Conservation (phyloP, 2,329 filamentous ascomycete genomes). For the Rutstroemia sp. region DNA sequence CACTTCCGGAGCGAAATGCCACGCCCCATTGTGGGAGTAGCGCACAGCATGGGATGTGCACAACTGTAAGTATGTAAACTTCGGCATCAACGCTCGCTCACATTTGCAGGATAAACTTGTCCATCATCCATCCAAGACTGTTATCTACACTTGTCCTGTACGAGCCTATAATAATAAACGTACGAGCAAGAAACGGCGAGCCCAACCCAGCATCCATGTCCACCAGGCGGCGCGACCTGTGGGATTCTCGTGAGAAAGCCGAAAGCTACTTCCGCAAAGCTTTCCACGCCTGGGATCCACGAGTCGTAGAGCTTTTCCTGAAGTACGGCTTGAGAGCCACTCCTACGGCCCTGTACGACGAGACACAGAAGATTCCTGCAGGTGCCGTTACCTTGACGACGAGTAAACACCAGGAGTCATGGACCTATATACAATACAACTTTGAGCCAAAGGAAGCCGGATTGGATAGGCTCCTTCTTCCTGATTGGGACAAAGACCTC, state of each 20-base stretch:
- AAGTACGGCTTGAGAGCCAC: slow-evolving; percentile 66
- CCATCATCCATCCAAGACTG: neutral
- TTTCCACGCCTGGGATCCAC: slow-evolving; percentile 42
- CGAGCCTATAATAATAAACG: no score
- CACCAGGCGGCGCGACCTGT: no score
- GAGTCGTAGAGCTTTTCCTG: slow-evolving; percentile 70
- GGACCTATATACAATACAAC: slow-evolving; percentile 62
- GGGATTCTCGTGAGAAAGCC: no score
- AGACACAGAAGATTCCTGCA: slow-evolving; percentile 9
- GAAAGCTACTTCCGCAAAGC: no score
- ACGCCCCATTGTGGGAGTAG: slow-evolving; percentile 71
- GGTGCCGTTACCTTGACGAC: slow-evolving; percentile 60
- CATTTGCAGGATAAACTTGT: neutral
- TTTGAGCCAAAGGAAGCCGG: slow-evolving; percentile 41
- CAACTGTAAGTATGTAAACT: slow-evolving; percentile 50
- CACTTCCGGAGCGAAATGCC: slow-evolving; percentile 72
- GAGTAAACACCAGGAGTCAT: slow-evolving; percentile 80
- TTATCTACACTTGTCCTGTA: slow-evolving; percentile 44
- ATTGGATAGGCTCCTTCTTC: slow-evolving; percentile 17
- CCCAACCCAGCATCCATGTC: no score
- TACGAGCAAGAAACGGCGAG: no score
- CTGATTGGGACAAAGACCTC: slow-evolving; percentile 18
- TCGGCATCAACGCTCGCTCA: no score
- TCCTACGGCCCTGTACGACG: slow-evolving; percentile 50
- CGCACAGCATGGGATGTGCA: slow-evolving; percentile 81